Conservation (phyloP, 2,329 filamentous ascomycete genomes). For the Cyphellophora attinorum region DNA sequence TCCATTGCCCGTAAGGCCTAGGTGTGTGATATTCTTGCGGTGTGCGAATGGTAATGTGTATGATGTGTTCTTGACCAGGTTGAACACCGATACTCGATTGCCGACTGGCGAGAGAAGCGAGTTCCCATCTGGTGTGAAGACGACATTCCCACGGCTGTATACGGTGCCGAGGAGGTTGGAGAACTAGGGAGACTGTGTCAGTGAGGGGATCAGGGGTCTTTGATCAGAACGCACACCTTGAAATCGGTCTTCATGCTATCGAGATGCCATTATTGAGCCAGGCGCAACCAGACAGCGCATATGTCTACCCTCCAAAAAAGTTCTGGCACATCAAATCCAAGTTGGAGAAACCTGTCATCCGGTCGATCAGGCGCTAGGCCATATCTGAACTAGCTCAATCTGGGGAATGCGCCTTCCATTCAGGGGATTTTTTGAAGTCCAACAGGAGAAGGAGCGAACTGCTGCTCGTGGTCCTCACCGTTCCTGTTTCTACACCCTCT, state of each 20-base stretch:
- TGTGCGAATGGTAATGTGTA: slow-evolving; percentile 65
- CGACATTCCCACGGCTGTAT: slow-evolving; percentile 93
- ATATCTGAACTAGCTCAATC: no score
- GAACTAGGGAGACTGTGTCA: slow-evolving; percentile 55
- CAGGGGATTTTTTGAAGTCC: no score
- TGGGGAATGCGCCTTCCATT: no score
- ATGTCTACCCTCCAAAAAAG: no score
- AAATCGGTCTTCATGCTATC: slow-evolving; percentile 94
- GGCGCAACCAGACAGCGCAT: no score
- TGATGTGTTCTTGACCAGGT: slow-evolving; percentile 64
- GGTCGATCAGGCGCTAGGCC: no score
- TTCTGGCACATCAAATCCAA: no score
- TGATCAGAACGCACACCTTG: slow-evolving; percentile 53
- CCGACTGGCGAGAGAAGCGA: slow-evolving; percentile 93
- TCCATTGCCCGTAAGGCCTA: slow-evolving; percentile 80
- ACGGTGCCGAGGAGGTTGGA: slow-evolving; percentile 97
- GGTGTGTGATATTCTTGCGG: slow-evolving; percentile 80
- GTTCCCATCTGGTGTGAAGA: slow-evolving; percentile 93
- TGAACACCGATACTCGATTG: slow-evolving; percentile 91
- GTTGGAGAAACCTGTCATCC: no score
- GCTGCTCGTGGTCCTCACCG: no score
- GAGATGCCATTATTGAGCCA: slow-evolving; percentile 1
- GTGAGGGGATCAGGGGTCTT: background rate
- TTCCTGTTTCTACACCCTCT: background rate
- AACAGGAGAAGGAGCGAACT: no score